Conservation (phyloP, 2,329 filamentous ascomycete genomes). For the Aaosphaeria pasadenensis region DNA sequence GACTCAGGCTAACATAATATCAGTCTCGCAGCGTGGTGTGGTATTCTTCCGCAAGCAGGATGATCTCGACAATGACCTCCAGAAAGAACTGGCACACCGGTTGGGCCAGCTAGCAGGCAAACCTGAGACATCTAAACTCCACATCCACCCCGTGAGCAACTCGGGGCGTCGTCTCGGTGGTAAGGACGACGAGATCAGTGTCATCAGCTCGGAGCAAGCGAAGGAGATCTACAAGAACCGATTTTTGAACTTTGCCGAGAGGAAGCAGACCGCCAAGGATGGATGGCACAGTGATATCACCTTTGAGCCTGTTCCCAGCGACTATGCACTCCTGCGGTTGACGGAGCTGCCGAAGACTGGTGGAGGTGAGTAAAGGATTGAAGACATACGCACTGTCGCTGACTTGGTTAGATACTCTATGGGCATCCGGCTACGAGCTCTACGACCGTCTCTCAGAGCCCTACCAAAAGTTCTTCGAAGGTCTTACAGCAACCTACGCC, state of each 20-base stretch:
- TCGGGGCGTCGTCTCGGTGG: conserved; percentile 43
- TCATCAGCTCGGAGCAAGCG: conserved; percentile 35
- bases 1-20: not conserved
- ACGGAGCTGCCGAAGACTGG: conserved; percentile 32
- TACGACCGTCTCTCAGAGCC: conserved; percentile 50
- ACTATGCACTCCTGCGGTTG: conserved; percentile 36
- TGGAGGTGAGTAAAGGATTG: conserved; percentile 41
- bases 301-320: conserved; percentile 39
- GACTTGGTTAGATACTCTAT: conserved; percentile 28
- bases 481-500: conserved; percentile 45
- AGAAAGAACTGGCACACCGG: conserved; percentile 53
- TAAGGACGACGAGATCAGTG: conserved; percentile 38
- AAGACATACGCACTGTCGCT: not conserved
- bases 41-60: conserved; percentile 56
- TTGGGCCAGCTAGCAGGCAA: conserved; percentile 60
- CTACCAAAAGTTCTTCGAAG: conserved; percentile 49
- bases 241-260: conserved; percentile 14
- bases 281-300: conserved; percentile 53
- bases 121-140: conserved; percentile 54
- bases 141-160: conserved; percentile 58
- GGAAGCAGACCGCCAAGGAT: conserved; percentile 47
- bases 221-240: conserved; percentile 31
- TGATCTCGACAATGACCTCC: conserved; percentile 49
- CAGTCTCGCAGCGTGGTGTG: conserved; percentile 52
- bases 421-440: conserved; percentile 41